These are phyloP conservation scores for Auxenochlorella protothecoides DNA, from an alignment of 139 green algal genomes.

Conservation along the genomic window DNA sequence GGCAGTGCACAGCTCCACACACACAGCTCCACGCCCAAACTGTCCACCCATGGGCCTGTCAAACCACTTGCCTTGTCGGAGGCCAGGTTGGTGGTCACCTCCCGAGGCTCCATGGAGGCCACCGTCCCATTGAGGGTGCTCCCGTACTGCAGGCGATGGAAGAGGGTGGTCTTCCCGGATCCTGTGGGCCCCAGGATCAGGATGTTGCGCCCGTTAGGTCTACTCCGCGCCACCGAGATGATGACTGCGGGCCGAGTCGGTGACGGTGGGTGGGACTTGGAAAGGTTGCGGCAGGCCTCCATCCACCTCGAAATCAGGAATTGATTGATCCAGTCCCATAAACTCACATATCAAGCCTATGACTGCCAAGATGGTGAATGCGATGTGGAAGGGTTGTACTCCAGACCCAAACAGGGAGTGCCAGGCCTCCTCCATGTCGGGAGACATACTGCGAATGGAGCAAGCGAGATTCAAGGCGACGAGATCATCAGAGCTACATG, in stretches of 20 bases:
- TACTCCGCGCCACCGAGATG: too few relatives aligned
- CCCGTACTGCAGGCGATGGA: slow-evolving; percentile 52
- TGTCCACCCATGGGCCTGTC: not conserved
- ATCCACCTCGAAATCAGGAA: too few relatives aligned
- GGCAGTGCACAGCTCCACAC: not conserved
- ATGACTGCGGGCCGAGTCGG: too few relatives aligned
- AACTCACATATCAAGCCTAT: too few relatives aligned
- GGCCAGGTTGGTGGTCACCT: slow-evolving; percentile 8
- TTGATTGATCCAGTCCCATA: too few relatives aligned
- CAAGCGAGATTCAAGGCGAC: too few relatives aligned
- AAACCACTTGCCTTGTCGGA: slow-evolving; percentile 16
- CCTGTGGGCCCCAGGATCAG: slow-evolving; percentile 56
- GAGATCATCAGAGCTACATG: too few relatives aligned
- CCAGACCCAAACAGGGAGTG: too few relatives aligned
- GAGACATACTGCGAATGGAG: too few relatives aligned
- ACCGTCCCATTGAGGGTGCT: slow-evolving; percentile 46
- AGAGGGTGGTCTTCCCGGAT: slow-evolving; percentile 70
- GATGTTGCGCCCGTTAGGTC: slow-evolving; percentile 8
- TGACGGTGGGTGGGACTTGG: not conserved
- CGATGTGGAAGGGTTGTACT: too few relatives aligned
- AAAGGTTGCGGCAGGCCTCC: not conserved
- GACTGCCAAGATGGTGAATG: too few relatives aligned
- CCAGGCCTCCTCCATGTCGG: too few relatives aligned
- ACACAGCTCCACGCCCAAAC: not conserved
- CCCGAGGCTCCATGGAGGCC: slow-evolving; percentile 59